Evolutionary conservation across 1,284 basidiomycete species (phyloP).

Genomic region (Papiliotrema nemorosa): DNA sequence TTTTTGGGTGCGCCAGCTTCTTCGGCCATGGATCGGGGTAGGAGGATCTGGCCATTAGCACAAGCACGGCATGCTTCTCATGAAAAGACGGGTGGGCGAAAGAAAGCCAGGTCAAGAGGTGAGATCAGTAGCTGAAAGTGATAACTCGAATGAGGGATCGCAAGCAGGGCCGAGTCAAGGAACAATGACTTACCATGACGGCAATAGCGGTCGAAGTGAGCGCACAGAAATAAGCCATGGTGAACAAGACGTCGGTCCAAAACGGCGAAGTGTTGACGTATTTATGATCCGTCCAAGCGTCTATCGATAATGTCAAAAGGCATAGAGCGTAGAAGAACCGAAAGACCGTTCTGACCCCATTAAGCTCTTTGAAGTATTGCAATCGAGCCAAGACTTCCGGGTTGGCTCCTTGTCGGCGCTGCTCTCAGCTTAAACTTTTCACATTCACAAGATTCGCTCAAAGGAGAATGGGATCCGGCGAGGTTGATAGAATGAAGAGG

Average conservation of each 20-base stretch:
- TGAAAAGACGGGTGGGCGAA: background rate
- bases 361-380: constrained; percentile 35
- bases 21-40: constrained; percentile 23
- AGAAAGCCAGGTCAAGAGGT: no score
- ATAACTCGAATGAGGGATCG: background rate
- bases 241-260: constrained; percentile 31
- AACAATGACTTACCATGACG: constrained; percentile 24
- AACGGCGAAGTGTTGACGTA: constrained; percentile 27
- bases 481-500: no score
- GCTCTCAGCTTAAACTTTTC: no score
- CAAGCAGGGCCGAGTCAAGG: background rate
- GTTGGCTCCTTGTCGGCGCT: constrained; percentile 35
- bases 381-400: constrained; percentile 31
- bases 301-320: constrained; percentile 23
- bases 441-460: no score
- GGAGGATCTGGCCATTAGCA: constrained; percentile 26
- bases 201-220: constrained; percentile 29
- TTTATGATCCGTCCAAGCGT: constrained; percentile 24
- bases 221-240: constrained; percentile 21
- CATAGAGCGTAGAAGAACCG: constrained; percentile 23
- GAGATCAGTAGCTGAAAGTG: background rate
- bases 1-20: constrained; percentile 12
- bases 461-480: no score
- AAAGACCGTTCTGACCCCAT: constrained; percentile 25
- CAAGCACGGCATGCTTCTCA: no score